These are phyloP conservation scores for Gossypium raimondii DNA, from an alignment of 345 rosid species.

Conservation along the genomic window DNA sequence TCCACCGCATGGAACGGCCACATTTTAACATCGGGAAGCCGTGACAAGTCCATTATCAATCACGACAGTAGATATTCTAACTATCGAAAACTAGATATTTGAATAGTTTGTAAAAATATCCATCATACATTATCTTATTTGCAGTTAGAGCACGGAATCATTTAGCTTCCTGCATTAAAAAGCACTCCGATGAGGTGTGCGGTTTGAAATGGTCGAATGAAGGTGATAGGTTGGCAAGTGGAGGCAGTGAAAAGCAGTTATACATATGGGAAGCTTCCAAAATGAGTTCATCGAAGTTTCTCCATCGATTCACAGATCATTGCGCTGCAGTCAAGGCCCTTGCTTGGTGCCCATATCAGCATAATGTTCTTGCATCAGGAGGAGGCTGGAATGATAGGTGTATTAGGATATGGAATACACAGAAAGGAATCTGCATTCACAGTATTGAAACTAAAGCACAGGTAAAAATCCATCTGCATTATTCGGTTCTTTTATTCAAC, in stretches of 20 bases:
- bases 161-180: conserved; percentile 23
- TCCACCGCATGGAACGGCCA: conserved; percentile 40
- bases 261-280: conserved; percentile 48
- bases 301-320: conserved; percentile 34
- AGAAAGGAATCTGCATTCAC: conserved; percentile 33
- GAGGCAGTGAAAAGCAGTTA: conserved; percentile 47
- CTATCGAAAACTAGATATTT: background rate
- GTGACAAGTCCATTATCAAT: conserved; percentile 39
- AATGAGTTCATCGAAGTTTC: conserved; percentile 40
- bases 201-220: conserved; percentile 45
- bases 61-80: conserved; percentile 37
- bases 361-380: conserved; percentile 51
- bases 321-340: conserved; percentile 53
- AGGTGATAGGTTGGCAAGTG: conserved; percentile 51
- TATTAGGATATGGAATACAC: conserved; percentile 42
- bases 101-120: background rate
- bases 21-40: conserved; percentile 44
- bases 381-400: conserved; percentile 48
- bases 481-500: too few species aligned
- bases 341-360: conserved; percentile 54
- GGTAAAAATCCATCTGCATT: conserved; percentile 23
- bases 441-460: conserved; percentile 39
- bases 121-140: background rate
- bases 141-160: conserved; percentile 36
- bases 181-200: conserved; percentile 43